Evolutionary conservation across 371 early-diverging fungal species (phyloP), one percentile per base, ranked within the genome.

Genomic region (Rhizomucor pusillus): DNA sequence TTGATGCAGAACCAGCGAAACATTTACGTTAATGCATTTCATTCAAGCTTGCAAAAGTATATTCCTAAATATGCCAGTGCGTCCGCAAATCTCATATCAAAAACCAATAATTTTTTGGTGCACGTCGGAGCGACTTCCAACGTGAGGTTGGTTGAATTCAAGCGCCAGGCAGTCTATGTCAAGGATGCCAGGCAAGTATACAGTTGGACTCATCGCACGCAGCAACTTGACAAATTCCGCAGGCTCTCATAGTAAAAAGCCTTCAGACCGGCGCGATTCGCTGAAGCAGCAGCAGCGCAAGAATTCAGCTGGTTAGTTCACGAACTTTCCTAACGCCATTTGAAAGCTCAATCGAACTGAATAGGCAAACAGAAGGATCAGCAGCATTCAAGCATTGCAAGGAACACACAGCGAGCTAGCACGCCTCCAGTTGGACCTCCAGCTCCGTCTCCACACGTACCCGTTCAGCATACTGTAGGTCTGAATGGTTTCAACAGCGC

Each of bases 221-320:
- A n/a, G n/a, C n/a, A n/a, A n/a, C n/a, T n/a, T n/a, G n/a, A n/a
- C n/a, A 23, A 35, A 46, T 39, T 24, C 14, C 20, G 23, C 16
- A 56, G 56, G 49, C 1, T 53, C 47, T 55, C 54, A 51, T 50
- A 59, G 52, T 39, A 59, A 63, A 44, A 61, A 62, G 54, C 29
- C 59, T 35, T 47, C 59, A 4, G 66, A 66, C 18, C 44, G 66
- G 23, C 62, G 66, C 39, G 62, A 66, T 53, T 66, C 66, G 11
- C 35, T 62, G 25, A 66, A 66, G 49, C 66, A 66, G 35, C 63
- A 63, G 25, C 51, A 57, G 22, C 57, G 57, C 55, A 56, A 62
- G 51, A 56, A 62, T 40, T 54, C 54, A 23, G 34, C 48, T 9
- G 18, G 39, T 16, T 47, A 11, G 10, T 18, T 47, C 2, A 9